Conservation (phyloP, 768 basidiomycete species). For the Stropharia rugosoannulata region DNA sequence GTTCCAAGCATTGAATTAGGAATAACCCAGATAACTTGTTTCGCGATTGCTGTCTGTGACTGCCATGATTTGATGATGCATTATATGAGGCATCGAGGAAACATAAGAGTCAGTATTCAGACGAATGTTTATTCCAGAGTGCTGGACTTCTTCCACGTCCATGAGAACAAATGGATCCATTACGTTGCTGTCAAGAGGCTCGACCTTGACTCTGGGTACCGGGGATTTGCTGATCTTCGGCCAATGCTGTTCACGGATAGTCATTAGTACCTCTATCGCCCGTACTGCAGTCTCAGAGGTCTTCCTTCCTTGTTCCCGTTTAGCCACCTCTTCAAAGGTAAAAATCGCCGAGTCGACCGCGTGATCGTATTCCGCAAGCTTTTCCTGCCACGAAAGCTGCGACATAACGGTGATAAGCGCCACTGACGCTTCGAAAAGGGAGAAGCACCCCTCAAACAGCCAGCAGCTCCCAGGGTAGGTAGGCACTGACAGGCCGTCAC, state of each 20-base stretch:
- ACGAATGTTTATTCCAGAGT: neutral
- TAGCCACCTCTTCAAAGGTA: slow-evolving; percentile 33
- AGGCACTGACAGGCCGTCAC: slow-evolving; percentile 18
- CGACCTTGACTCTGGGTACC: slow-evolving; percentile 13
- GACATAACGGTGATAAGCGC: slow-evolving; percentile 41
- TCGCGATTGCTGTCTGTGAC: too few relatives aligned
- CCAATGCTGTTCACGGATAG: slow-evolving; percentile 19
- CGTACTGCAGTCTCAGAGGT: slow-evolving; percentile 37
- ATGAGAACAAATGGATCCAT: slow-evolving; percentile 3
- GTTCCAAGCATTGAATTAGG: too few relatives aligned
- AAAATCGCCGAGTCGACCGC: slow-evolving; percentile 36
- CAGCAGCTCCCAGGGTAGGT: slow-evolving; percentile 33
- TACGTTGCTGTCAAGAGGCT: slow-evolving; percentile 10
- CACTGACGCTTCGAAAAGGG: slow-evolving; percentile 47
- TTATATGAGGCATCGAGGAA: too few relatives aligned
- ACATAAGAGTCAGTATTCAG: too few relatives aligned
- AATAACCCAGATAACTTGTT: too few relatives aligned
- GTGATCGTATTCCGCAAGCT: slow-evolving; percentile 33
- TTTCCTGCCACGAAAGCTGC: slow-evolving; percentile 36
- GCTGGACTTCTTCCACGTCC: slow-evolving; percentile 3
- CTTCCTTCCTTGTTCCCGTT: slow-evolving; percentile 30
- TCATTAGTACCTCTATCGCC: slow-evolving; percentile 36
- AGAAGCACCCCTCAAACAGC: slow-evolving; percentile 43
- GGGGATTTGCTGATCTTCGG: slow-evolving; percentile 6
- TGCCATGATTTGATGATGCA: too few relatives aligned